A percentile compares a stretch with the other conserved stretches of the same genome.
phyloP scores from a whole-genome alignment of 2,329 filamentous ascomycete genomes.

The Beauveria sp. region DNA sequence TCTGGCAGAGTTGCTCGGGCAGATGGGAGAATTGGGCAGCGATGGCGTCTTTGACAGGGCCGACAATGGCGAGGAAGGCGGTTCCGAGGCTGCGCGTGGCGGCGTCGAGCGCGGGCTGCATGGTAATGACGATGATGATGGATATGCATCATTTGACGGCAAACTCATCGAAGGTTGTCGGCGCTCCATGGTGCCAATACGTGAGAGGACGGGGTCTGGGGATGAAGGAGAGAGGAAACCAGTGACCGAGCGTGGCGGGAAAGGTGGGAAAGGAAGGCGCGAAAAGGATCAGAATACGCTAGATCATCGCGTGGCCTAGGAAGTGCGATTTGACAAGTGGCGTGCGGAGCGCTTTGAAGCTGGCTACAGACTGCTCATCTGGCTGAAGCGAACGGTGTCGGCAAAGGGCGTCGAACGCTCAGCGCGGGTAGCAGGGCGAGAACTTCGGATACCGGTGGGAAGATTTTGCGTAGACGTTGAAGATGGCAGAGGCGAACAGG shows the following conservation, averaged over 20 bases:
- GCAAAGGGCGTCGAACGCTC: background rate
- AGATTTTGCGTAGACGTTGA: background rate
- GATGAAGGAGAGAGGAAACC: background rate
- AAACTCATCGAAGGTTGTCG: slow-evolving; percentile 1
- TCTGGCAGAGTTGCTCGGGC: slow-evolving; percentile 31
- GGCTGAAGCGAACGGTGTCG: background rate
- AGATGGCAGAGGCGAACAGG: background rate
- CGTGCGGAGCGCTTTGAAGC: background rate
- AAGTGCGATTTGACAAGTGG: background rate
- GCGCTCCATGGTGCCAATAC: slow-evolving; percentile 3
- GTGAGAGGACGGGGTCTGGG: background rate
- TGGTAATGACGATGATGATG: slow-evolving; percentile 8
- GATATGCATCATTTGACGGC: slow-evolving; percentile 17
- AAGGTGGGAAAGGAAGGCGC: background rate
- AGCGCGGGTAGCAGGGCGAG: background rate
- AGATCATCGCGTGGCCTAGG: slow-evolving; percentile 11
- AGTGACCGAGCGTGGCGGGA: background rate
- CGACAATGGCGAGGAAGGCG: slow-evolving; percentile 47
- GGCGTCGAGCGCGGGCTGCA: slow-evolving; percentile 22
- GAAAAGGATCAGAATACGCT: slow-evolving; percentile 2
- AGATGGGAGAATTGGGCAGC: slow-evolving; percentile 36
- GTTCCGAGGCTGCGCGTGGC: slow-evolving; percentile 23
- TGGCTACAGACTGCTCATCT: background rate
- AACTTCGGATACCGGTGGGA: too few relatives aligned
- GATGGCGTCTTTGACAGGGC: slow-evolving; percentile 46